A percentile compares a stretch with the other conserved stretches of the same genome.
These are phyloP conservation scores for Begonia masoniana DNA, from an alignment of 306 rosid genomes.

Conservation along the genomic window DNA sequence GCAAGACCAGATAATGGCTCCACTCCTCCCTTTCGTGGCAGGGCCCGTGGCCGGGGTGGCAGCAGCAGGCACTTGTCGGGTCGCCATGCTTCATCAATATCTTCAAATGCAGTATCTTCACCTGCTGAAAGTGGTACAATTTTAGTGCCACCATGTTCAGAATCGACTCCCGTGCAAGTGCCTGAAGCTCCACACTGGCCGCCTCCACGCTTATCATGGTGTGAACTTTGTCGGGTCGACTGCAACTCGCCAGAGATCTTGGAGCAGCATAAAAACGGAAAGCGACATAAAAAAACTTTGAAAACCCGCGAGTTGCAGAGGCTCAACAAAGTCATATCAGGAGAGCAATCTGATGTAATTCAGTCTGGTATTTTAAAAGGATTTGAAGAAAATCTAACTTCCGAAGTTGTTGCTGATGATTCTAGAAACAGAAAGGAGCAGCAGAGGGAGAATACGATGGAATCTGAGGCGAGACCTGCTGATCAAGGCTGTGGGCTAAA, in stretches of 20 bases:
- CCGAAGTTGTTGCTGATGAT: conserved; percentile 26
- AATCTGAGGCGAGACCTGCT: conserved; percentile 24
- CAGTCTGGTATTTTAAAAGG: conserved; percentile 35
- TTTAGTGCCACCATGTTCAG: conserved; percentile 27
- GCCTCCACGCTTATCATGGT: conserved; percentile 34
- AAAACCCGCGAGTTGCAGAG: conserved; percentile 49
- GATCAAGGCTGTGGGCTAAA: conserved; percentile 41
- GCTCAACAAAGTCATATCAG: conserved; percentile 33
- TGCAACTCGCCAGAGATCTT: conserved; percentile 69
- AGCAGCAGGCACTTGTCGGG: conserved; percentile 43
- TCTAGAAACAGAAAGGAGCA: conserved; percentile 25
- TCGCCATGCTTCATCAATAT: conserved; percentile 32
- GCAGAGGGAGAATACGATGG: conserved; percentile 26
- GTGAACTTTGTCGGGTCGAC: conserved; percentile 81
- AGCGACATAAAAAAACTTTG: conserved; percentile 62
- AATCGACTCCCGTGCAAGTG: conserved; percentile 30
- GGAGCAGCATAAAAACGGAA: conserved; percentile 74
- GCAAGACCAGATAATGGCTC: conserved; percentile 19
- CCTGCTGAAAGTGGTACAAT: conserved; percentile 30
- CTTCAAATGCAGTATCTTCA: conserved; percentile 21
- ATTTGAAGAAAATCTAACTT: conserved; percentile 20
- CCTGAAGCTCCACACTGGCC: conserved; percentile 32
- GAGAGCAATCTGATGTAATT: conserved; percentile 30
- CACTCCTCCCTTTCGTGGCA: conserved; percentile 20
- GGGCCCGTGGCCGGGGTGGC: conserved; percentile 50